Evolutionary conservation across 768 basidiomycete genomes (phyloP), one percentile per base, ranked within the genome.

Genomic region (Gelatoporia subvermispora): DNA sequence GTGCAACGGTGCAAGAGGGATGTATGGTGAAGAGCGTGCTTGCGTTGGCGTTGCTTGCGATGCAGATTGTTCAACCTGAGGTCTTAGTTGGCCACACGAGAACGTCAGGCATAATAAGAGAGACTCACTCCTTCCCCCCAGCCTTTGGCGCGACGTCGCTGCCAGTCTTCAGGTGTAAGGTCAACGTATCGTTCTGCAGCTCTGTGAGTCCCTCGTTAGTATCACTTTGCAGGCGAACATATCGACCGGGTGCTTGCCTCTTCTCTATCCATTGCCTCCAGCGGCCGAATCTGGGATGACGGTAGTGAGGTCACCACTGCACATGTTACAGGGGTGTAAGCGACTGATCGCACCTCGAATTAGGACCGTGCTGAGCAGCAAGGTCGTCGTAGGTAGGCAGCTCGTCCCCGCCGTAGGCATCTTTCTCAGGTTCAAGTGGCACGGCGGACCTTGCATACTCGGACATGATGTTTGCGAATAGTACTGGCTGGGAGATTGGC

Each of bases 241-340:
- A 31, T 31, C 31, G 21, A 21, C 18, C 10, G 15, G 2, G 3
- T 4, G 53, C 68, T 42, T 54, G 84, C 88, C 89, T 77, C 66
- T 92, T 93, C 70, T 93, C 89, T 48, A 93, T 86, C 89, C 89
- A 93, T 5, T 82, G 80, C 61, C 76, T 78, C 89, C 89, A 93
- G 49, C 89, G 73, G 17, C 89, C 89, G 58, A 92, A 92, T 59
- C 89, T 92, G 1, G 17, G 11, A 18, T 1, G 7, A 16, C 28
- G 24, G 17, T 16, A 11, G 35, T 35, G 13, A 8, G 13, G 17
- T 3, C 21, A 15, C 17, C 13, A 28, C 21, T 45, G 20, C 8
- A 20, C 20, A 17, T n/a, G 36, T 48, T 39, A 53, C 7, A 5
- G 39, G 48, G 17, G 52, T 20, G 16, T 20, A 31, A 31, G 15